Percentiles rank a stretch among this genome's conserved stretches.
These are phyloP conservation scores for Monosporascus sp. DNA, from an alignment of 2,329 filamentous ascomycete genomes.

Conservation along the genomic window DNA sequence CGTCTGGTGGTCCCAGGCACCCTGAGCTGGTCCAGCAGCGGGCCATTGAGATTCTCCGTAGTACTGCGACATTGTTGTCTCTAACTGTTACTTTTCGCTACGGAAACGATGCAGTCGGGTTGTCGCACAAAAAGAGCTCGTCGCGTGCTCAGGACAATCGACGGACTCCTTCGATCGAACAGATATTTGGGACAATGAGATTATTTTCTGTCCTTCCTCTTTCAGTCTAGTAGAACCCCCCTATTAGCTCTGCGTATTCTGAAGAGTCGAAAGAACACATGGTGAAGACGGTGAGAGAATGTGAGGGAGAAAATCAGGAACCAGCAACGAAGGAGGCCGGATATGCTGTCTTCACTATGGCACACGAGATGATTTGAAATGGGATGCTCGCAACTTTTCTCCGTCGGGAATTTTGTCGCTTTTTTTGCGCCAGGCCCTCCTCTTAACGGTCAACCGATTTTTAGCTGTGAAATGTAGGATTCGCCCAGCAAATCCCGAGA, in stretches of 20 bases:
- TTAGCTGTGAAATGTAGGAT: neutral
- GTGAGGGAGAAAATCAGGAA: neutral
- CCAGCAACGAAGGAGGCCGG: neutral
- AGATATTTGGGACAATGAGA: constrained; percentile 8
- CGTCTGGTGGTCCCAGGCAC: constrained; percentile 67
- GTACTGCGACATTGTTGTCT: constrained; percentile 27
- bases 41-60: constrained; percentile 31
- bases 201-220: constrained; percentile 9
- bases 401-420: neutral
- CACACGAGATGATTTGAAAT: neutral
- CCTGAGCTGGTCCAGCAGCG: constrained; percentile 44
- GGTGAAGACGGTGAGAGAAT: neutral
- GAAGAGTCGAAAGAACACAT: neutral
- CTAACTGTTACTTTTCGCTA: neutral
- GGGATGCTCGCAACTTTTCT: neutral
- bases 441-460: neutral
- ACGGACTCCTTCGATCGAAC: neutral
- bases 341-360: neutral
- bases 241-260: neutral
- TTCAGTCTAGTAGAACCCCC: neutral
- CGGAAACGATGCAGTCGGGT: constrained; percentile 1
- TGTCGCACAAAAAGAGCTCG: constrained; percentile 1
- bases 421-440: neutral
- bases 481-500: neutral
- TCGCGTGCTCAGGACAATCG: neutral